Base-by-base conservation (phyloP, 345 rosid species). In the Dovyalis caffra region DNA sequence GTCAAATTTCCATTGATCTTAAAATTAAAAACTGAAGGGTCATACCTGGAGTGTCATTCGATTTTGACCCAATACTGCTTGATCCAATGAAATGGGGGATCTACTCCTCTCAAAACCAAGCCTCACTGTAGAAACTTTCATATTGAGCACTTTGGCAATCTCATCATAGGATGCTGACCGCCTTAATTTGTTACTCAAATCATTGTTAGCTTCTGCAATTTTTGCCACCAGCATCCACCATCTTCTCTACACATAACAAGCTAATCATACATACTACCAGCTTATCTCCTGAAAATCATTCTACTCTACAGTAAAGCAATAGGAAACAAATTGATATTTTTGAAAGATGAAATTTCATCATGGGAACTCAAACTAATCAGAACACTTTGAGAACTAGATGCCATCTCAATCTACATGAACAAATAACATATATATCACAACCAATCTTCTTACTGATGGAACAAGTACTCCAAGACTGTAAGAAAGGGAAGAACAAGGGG, bases 191-290 rank as follows among this genome's bases (percentile, higher is more conserved):
- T 77, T 75, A 0, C 76, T 71, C 75, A 83, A 69, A 15, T 66
- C 78, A 57, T 73, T 76, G 61, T 84, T 85, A 64, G 86, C 87
- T 80, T 83, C 85, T 28, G 86, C 82, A 57, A 88, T 84, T 85
- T 88, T 85, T 31, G 82, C 86, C 57, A 81, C 71, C 75, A 53
- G 64, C 68, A 75, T 84, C 74, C 79, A 71, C 84, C 84, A 79
- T 77, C 84, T 80, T 85, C 87, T 85, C 92, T 88, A 71, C 85
- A 85, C 75, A 82, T 77, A 74, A 75, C 60, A 80, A 77, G 81
- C 90, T 87, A 87, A 83, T 80, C 78, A 80, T 78, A 83, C 84
- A 76, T 82, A 87, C 85, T 82, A 85, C 86, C 83, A 83, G 76
- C 79, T 69, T 81, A 79, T 79, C 75, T 65, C 74, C 69, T 61